Percentiles rank a stretch among this genome's conserved stretches.
Conservation (phyloP, 495 filamentous ascomycete species). For the Neurospora tetraspora region DNA sequence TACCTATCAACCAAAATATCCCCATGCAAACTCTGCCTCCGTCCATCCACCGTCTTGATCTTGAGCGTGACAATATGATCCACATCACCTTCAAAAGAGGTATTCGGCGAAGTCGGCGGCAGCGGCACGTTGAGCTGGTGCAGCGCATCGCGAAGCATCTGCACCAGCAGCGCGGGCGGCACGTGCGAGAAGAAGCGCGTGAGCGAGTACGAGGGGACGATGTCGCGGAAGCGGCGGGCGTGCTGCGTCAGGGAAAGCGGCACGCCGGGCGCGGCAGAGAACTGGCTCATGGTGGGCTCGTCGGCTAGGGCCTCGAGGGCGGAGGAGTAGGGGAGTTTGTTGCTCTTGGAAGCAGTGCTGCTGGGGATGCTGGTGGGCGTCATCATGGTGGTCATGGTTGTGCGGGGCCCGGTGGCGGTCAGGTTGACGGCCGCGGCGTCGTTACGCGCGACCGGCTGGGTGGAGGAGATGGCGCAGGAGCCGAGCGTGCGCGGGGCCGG, state of each 20-base stretch:
- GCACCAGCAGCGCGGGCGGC: constrained; percentile 65
- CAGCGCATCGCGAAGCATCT: constrained; percentile 68
- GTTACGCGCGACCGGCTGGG: constrained; percentile 35
- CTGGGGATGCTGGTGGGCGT: neutral
- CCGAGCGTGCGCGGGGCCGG: constrained; percentile 35
- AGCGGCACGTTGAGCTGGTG: constrained; percentile 75
- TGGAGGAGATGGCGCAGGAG: constrained; percentile 45
- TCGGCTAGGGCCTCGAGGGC: constrained; percentile 62
- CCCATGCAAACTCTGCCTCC: constrained; percentile 72
- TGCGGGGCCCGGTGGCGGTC: neutral
- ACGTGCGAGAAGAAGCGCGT: constrained; percentile 87
- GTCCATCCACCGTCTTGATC: constrained; percentile 65
- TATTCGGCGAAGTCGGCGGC: constrained; percentile 30
- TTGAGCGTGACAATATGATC: constrained; percentile 53
- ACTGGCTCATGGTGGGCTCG: constrained; percentile 88
- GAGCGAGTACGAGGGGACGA: constrained; percentile 66
- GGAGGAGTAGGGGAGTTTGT: neutral
- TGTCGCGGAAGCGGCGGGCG: constrained; percentile 79
- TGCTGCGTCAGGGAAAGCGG: constrained; percentile 75
- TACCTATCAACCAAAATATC: constrained; percentile 73
- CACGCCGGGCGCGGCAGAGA: constrained; percentile 70
- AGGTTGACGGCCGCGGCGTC: constrained; percentile 9
- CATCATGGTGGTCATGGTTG: constrained; percentile 6
- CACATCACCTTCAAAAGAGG: constrained; percentile 5
- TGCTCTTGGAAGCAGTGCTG: constrained; percentile 9